phyloP scores from a whole-genome alignment of 2,329 filamentous ascomycete genomes.

The Epichloe gansuensis region DNA sequence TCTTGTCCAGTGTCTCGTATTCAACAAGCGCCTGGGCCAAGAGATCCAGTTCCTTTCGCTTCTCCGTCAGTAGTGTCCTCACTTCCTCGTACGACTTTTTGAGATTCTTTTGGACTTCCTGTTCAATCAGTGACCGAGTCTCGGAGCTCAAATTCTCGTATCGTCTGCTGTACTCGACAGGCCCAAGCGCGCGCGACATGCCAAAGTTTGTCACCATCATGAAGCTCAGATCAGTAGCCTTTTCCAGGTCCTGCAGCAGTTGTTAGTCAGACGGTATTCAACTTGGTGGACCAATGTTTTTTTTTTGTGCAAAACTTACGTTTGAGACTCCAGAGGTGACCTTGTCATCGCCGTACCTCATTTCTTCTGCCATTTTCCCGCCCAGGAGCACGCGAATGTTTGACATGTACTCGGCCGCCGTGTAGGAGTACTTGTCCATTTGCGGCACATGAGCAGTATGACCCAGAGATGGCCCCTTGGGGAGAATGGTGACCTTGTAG shows the following conservation, averaged over 20 bases:
- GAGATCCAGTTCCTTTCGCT: slow-evolving; percentile 73
- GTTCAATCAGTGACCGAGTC: slow-evolving; percentile 77
- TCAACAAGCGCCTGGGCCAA: slow-evolving; percentile 82
- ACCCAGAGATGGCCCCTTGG: slow-evolving; percentile 73
- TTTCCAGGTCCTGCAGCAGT: slow-evolving; percentile 58
- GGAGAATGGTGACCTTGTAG: slow-evolving; percentile 96
- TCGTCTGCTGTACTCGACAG: slow-evolving; percentile 73
- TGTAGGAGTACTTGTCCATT: slow-evolving; percentile 82
- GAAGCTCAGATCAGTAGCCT: slow-evolving; percentile 72
- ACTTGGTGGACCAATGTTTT: not conserved
- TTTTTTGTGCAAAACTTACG: slow-evolving; percentile 34
- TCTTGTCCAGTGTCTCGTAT: slow-evolving; percentile 82
- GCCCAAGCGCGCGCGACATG: slow-evolving; percentile 79
- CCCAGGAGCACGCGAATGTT: slow-evolving; percentile 71
- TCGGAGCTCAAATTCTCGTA: slow-evolving; percentile 73
- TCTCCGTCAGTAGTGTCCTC: slow-evolving; percentile 53
- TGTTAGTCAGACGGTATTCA: slow-evolving; percentile 13
- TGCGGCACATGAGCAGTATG: slow-evolving; percentile 80
- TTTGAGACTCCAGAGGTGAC: slow-evolving; percentile 79
- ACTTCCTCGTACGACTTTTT: slow-evolving; percentile 72
- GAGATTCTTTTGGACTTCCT: slow-evolving; percentile 73
- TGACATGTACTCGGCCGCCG: slow-evolving; percentile 72
- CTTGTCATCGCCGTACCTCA: slow-evolving; percentile 81
- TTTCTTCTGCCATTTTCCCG: slow-evolving; percentile 80
- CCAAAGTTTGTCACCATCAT: slow-evolving; percentile 79